Evolutionary conservation across 2,329 filamentous ascomycete species (phyloP).

Genomic region (Emmonsiellopsis sp.): DNA sequence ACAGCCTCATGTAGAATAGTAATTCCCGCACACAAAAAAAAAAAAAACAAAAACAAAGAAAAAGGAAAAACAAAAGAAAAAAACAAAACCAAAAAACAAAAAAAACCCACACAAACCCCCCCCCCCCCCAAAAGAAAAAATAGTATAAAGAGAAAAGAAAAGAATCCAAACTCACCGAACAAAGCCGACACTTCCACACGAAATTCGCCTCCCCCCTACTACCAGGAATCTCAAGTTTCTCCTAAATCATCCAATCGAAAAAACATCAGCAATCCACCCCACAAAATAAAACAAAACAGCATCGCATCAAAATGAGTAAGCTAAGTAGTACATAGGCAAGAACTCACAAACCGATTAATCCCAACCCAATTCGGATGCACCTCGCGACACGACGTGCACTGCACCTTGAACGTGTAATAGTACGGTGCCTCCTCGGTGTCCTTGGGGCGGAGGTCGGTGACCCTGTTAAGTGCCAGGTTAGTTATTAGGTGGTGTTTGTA

Average conservation of each 20-base stretch:
- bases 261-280: background rate
- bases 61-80: too few relatives aligned
- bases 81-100: too few relatives aligned
- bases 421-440: constrained; percentile 77
- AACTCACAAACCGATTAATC: constrained; percentile 72
- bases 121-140: background rate
- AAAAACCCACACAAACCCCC: too few relatives aligned
- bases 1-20: too few relatives aligned
- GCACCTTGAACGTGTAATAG: constrained; percentile 95
- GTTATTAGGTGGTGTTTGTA: too few relatives aligned
- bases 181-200: constrained; percentile 99
- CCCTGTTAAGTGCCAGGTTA: too few relatives aligned
- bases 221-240: constrained; percentile 81
- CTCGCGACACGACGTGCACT: constrained; percentile 96
- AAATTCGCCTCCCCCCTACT: constrained; percentile 96
- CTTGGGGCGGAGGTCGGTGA: constrained; percentile 70
- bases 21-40: too few relatives aligned
- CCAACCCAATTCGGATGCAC: constrained; percentile 77
- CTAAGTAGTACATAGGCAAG: background rate
- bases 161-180: constrained; percentile 56
- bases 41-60: too few relatives aligned
- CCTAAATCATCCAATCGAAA: constrained; percentile 41
- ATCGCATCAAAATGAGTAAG: background rate
- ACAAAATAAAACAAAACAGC: too few relatives aligned
- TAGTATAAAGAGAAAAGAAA: background rate